These are phyloP conservation scores for Exophiala dermatitidis DNA, from an alignment of 2,329 filamentous ascomycete species.

Conservation along the genomic window DNA sequence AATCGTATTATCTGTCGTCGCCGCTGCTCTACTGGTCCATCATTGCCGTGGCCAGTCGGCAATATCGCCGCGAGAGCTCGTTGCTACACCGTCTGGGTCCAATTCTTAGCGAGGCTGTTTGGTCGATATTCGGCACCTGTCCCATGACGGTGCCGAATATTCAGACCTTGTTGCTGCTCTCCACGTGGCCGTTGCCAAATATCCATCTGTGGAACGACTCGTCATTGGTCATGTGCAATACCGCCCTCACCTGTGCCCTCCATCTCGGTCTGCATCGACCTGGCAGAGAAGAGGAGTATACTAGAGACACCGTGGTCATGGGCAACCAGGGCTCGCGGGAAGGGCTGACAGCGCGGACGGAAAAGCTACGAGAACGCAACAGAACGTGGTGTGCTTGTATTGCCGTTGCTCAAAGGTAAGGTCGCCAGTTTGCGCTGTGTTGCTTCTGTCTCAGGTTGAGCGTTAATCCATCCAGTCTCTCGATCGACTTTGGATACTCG, in stretches of 20 bases:
- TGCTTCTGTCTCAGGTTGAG: too few species aligned
- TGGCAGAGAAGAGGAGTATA: constrained; percentile 3
- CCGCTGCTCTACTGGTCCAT: constrained; percentile 4
- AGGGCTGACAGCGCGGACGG: too few species aligned
- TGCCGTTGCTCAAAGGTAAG: too few species aligned
- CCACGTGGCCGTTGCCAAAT: constrained; percentile 5
- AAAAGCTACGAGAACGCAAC: too few species aligned
- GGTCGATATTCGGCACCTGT: not conserved
- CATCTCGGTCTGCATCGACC: constrained; percentile 6
- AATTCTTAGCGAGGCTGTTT: not conserved
- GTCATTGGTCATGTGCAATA: not conserved
- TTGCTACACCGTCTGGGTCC: not conserved
- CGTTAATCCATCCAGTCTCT: too few species aligned
- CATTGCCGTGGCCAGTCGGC: constrained; percentile 1
- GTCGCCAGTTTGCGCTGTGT: too few species aligned
- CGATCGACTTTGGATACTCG: too few species aligned
- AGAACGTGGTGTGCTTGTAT: too few species aligned
- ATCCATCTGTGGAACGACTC: constrained; percentile 7
- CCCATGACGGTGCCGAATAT: not conserved
- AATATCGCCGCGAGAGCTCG: not conserved
- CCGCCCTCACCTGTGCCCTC: not conserved
- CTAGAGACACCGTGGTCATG: not conserved
- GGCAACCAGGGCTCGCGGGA: too few species aligned
- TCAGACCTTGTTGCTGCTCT: constrained; percentile 4
- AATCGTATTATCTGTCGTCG: not conserved